A percentile compares a stretch with the other conserved stretches of the same genome.
Conservation (phyloP, 1,284 basidiomycete species). For the Puccinia polysora region DNA sequence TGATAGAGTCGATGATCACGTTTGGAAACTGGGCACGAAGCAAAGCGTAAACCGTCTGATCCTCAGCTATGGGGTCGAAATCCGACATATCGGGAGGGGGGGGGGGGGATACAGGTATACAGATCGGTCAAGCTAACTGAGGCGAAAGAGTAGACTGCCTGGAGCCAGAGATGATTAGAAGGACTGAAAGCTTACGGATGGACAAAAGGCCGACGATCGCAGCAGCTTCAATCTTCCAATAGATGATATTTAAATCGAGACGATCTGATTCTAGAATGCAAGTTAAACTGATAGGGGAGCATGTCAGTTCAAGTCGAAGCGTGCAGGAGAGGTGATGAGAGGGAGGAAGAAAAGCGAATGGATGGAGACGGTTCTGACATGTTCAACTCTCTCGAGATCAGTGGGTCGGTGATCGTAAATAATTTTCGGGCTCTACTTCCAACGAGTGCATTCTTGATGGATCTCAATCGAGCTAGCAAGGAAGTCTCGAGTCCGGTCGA, state of each 20-base stretch:
- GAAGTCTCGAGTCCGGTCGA: not conserved
- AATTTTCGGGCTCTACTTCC: constrained; percentile 35
- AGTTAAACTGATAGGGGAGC: constrained; percentile 20
- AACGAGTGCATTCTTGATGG: constrained; percentile 38
- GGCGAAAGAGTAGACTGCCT: too few species aligned
- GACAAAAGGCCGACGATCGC: constrained; percentile 35
- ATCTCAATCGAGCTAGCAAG: constrained; percentile 10
- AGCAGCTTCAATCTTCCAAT: constrained; percentile 39
- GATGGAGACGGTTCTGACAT: too few species aligned
- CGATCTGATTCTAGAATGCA: constrained; percentile 20
- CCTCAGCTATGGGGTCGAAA: constrained; percentile 25
- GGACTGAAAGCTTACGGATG: constrained; percentile 31
- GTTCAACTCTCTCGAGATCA: constrained; percentile 6
- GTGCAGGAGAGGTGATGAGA: too few species aligned
- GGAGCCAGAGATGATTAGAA: too few species aligned
- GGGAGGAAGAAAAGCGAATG: not conserved
- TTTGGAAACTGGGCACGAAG: constrained; percentile 15
- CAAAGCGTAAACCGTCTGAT: constrained; percentile 33
- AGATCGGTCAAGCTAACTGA: not conserved
- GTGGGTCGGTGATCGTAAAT: constrained; percentile 17
- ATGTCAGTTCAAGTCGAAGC: too few species aligned
- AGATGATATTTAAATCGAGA: constrained; percentile 10
- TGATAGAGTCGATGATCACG: constrained; percentile 32
- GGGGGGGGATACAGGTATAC: too few species aligned
- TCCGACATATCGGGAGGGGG: too few species aligned